These are phyloP conservation scores for Aureobasidium sp. DNA, from an alignment of 2,329 filamentous ascomycete genomes.

Conservation along the genomic window DNA sequence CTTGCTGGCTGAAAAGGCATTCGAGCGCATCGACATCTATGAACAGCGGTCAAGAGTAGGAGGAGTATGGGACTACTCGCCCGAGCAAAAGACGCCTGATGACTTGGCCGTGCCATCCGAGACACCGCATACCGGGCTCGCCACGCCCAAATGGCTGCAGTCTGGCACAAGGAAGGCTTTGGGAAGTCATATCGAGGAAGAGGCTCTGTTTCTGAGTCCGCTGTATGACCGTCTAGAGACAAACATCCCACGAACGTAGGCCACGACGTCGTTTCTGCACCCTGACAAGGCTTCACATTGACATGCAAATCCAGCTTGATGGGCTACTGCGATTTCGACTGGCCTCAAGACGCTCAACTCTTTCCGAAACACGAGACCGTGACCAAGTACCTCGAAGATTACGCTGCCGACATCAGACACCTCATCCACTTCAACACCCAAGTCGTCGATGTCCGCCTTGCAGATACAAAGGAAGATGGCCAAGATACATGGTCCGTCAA, in stretches of 20 bases:
- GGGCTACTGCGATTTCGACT: conserved; percentile 61
- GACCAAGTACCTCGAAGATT: conserved; percentile 64
- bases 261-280: too few relatives aligned
- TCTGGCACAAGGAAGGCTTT: conserved; percentile 18
- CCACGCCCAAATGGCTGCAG: conserved; percentile 52
- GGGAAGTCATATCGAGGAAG: conserved; percentile 20
- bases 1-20: conserved; percentile 62
- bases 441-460: conserved; percentile 52
- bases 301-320: conserved; percentile 77
- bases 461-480: conserved; percentile 14
- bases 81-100: conserved; percentile 38
- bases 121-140: conserved; percentile 52
- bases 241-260: conserved; percentile 63
- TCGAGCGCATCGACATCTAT: conserved; percentile 66
- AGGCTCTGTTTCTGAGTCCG: conserved; percentile 67
- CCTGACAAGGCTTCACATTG: conserved; percentile 79
- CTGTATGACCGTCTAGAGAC: conserved; percentile 78
- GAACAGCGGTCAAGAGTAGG: conserved; percentile 73
- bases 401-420: conserved; percentile 59
- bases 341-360: conserved; percentile 52
- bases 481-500: conserved; percentile 53
- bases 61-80: conserved; percentile 79
- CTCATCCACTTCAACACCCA: conserved; percentile 64
- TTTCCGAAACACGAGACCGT: conserved; percentile 70
- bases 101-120: conserved; percentile 57